These are phyloP conservation scores for Syzygium aromaticum DNA, from an alignment of 345 rosid species.

Conservation along the genomic window DNA sequence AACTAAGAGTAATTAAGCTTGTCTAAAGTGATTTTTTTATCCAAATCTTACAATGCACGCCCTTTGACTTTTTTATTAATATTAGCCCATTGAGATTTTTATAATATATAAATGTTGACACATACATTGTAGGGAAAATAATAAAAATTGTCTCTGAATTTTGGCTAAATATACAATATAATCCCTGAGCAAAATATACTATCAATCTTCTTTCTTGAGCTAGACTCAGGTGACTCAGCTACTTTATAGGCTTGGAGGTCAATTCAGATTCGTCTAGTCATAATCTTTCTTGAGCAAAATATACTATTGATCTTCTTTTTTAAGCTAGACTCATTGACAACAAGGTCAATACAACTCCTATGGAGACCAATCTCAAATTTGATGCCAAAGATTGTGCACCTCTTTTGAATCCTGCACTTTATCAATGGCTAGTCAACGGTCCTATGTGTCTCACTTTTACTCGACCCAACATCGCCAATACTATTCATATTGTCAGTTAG, in stretches of 20 bases:
- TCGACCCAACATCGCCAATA: rapidly evolving
- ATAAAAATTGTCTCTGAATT: rapidly evolving
- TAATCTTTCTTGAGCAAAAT: neutral
- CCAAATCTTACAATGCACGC: no score
- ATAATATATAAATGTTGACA: no score
- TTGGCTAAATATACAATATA: rapidly evolving
- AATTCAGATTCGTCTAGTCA: neutral
- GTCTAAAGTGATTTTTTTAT: no score
- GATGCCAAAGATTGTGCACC: neutral
- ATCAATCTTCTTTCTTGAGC: no score
- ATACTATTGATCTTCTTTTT: no score
- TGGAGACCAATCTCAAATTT: neutral
- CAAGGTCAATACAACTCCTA: neutral
- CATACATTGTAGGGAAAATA: rapidly evolving
- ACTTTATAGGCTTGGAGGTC: neutral
- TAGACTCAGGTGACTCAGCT: neutral
- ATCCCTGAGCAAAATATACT: no score
- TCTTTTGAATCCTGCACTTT: neutral
- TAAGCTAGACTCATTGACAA: neutral
- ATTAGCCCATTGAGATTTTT: no score
- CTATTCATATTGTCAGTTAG: neutral
- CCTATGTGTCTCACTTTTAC: neutral
- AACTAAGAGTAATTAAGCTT: no score
- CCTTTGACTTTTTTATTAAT: no score
- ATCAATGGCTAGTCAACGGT: neutral